Evolutionary conservation across 1,284 basidiomycete genomes (phyloP).

Genomic region (Anthracocystis setariae): DNA sequence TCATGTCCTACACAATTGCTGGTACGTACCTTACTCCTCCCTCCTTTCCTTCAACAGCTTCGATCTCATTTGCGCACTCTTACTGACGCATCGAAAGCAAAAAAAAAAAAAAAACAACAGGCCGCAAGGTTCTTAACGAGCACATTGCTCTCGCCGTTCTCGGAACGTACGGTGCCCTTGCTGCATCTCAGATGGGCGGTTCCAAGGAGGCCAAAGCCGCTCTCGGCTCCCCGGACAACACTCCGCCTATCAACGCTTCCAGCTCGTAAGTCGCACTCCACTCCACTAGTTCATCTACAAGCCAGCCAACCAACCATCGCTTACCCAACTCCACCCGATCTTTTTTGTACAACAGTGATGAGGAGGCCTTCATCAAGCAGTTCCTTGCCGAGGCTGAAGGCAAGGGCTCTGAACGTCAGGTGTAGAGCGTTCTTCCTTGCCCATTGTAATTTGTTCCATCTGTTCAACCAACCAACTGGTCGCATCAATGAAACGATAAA

Average conservation of each 20-base stretch:
- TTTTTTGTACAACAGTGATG: no score
- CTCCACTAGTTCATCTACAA: no score
- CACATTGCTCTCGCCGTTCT: conserved; percentile 61
- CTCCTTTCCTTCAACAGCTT: background rate
- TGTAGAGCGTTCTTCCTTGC: conserved; percentile 16
- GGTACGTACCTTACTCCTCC: conserved; percentile 35
- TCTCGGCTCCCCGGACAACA: conserved; percentile 23
- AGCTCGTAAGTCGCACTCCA: conserved; percentile 64
- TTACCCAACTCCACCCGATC: no score
- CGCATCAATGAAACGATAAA: no score
- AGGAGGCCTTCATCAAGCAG: conserved; percentile 67
- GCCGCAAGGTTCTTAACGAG: conserved; percentile 63
- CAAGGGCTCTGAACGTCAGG: conserved; percentile 42
- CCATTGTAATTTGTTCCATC: no score
- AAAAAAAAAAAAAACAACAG: conserved; percentile 10
- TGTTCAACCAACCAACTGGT: no score
- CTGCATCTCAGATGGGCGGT: conserved; percentile 33
- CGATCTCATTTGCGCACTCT: no score
- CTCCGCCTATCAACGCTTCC: conserved; percentile 54
- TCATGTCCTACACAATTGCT: conserved; percentile 65
- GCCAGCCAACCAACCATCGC: no score
- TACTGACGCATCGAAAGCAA: no score
- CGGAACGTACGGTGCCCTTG: conserved; percentile 52
- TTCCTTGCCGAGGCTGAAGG: conserved; percentile 63
- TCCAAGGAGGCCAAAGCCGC: conserved; percentile 37